A percentile compares a stretch with the other conserved stretches of the same genome.
These are phyloP conservation scores for Sclerotinia borealis DNA, from an alignment of 2,329 filamentous ascomycete genomes.

Conservation along the genomic window DNA sequence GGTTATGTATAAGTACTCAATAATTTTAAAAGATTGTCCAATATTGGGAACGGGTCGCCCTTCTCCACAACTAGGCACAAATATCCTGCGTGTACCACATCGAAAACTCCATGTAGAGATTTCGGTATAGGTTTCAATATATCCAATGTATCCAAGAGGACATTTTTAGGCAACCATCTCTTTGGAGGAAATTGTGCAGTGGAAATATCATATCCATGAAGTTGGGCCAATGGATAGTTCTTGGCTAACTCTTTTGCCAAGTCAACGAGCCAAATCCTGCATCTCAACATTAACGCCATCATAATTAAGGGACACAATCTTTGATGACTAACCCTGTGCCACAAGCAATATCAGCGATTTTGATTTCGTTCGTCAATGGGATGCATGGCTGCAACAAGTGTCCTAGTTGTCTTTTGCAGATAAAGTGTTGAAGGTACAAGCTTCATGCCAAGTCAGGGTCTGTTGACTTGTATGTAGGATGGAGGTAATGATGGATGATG, in stretches of 20 bases:
- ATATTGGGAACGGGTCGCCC: not conserved
- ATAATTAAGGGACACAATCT: not conserved
- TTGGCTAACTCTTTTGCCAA: not conserved
- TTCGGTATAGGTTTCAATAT: not conserved
- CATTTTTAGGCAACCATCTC: not conserved
- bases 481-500: not conserved
- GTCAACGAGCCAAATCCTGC: not conserved
- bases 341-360: not conserved
- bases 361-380: not conserved
- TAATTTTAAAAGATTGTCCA: not conserved
- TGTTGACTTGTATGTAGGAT: not conserved
- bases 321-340: not conserved
- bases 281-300: not conserved
- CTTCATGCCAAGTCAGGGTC: not conserved
- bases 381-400: not conserved
- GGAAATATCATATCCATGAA: constrained; percentile 2
- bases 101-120: not conserved
- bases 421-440: not conserved
- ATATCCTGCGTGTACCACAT: not conserved
- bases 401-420: not conserved
- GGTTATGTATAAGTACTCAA: not conserved
- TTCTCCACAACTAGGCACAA: not conserved
- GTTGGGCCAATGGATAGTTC: not conserved
- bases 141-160: not conserved
- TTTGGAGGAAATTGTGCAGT: not conserved